Conservation (phyloP, 371 early-diverging fungal species). For the Mucor irregularis region DNA sequence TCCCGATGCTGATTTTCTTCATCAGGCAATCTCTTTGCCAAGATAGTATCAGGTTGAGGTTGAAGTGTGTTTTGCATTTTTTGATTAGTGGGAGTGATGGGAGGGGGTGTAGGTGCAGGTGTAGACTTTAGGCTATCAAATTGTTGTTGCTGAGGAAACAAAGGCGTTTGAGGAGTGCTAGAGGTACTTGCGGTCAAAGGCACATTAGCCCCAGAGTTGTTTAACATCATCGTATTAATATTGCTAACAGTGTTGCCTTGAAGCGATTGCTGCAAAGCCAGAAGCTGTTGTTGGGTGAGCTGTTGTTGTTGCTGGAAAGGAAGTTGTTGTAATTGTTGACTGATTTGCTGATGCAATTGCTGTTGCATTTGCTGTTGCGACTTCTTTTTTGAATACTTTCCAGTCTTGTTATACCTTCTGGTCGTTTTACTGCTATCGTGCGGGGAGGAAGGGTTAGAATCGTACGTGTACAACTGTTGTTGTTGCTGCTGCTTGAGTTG, state of each 20-base stretch:
- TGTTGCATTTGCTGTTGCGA: constrained; percentile 28
- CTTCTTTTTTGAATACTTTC: constrained; percentile 67
- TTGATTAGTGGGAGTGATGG: not conserved
- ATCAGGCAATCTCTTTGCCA: constrained; percentile 48
- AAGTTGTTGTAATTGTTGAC: constrained; percentile 24
- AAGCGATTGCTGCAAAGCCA: constrained; percentile 32
- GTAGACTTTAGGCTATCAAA: constrained; percentile 3
- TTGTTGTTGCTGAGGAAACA: constrained; percentile 6
- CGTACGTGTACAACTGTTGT: constrained; percentile 6
- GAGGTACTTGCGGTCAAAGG: not conserved
- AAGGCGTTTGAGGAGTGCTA: not conserved
- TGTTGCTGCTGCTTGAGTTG: constrained; percentile 21
- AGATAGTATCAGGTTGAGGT: constrained; percentile 28
- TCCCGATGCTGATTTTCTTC: constrained; percentile 49
- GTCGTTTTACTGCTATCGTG: constrained; percentile 47
- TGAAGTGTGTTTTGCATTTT: not conserved
- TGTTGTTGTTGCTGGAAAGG: constrained; percentile 30
- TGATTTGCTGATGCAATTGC: constrained; percentile 21
- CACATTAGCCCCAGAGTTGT: not conserved
- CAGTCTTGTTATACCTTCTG: constrained; percentile 63
- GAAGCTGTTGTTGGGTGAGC: constrained; percentile 32
- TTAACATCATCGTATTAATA: no score
- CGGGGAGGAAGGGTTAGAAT: constrained; percentile 5
- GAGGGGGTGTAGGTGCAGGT: constrained; percentile 5
- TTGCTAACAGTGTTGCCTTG: no score